Percentiles rank a stretch among this genome's conserved stretches.
These are phyloP conservation scores for Saitozyma podzolica DNA, from an alignment of 768 basidiomycete genomes.

Conservation along the genomic window DNA sequence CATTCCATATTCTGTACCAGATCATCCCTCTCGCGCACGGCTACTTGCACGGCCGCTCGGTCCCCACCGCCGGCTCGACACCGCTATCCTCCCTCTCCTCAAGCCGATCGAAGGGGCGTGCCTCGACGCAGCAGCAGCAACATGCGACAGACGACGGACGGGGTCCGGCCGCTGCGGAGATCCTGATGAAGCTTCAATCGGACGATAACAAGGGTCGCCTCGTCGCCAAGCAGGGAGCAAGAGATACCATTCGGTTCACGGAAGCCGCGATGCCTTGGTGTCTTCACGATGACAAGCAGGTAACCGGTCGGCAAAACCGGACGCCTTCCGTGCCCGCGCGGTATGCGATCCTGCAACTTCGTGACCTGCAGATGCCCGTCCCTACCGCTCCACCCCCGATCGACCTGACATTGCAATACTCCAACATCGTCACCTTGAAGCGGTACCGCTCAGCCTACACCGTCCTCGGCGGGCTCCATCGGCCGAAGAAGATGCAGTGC, in stretches of 20 bases:
- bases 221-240: constrained; percentile 16
- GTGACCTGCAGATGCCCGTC: constrained; percentile 71
- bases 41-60: not conserved
- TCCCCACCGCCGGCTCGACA: not conserved
- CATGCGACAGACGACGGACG: constrained; percentile 56
- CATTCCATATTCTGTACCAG: constrained; percentile 90
- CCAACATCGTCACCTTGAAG: constrained; percentile 67
- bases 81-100: not conserved
- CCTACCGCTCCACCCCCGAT: constrained; percentile 71
- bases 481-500: constrained; percentile 78
- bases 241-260: constrained; percentile 38
- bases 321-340: not conserved
- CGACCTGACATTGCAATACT: constrained; percentile 70
- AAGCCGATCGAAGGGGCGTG: no score
- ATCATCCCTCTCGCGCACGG: constrained; percentile 66
- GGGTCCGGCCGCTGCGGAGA: constrained; percentile 62
- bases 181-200: constrained; percentile 59
- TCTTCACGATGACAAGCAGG: not conserved
- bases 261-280: constrained; percentile 41
- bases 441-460: constrained; percentile 63
- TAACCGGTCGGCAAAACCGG: not conserved
- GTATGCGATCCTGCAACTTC: constrained; percentile 52
- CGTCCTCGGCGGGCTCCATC: constrained; percentile 73
- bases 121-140: not conserved
- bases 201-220: constrained; percentile 1